Base-by-base conservation (phyloP, 805 yeast species). In the Nakazawaea wickerhamii region DNA sequence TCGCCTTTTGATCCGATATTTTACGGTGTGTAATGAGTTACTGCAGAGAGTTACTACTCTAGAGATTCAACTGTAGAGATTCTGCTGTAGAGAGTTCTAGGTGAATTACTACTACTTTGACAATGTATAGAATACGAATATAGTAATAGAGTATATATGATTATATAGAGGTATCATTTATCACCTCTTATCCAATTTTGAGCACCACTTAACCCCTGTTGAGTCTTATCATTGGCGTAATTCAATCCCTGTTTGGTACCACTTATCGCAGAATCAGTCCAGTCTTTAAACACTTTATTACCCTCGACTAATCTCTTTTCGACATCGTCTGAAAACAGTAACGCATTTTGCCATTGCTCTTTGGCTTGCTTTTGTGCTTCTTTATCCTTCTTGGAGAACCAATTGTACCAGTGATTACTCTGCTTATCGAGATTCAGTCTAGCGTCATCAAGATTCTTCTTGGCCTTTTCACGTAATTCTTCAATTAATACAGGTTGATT, bases 201-300 rank as follows among this genome's bases (percentile, higher is more conserved):
- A 34, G 41, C 42, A 5, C 20, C 35, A 9, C 26, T 27, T n/a
- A 43, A 38, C 1, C 45, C 45, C 4, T 38, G 26, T 33, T 43
- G 45, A n/a, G 45, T 43, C 39, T 43, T 37, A 10, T 43, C 42
- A 28, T 43, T 32, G 30, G 38, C 42, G 28, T 33, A 37, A 26
- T 43, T 27, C 19, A 43, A 43, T 13, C 45, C 45, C 3, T 19
- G 4, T 20, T 38, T 43, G 15, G 45, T 43, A 21, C 42, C 34
- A 22, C 30, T 15, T n/a, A 43, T 37, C 10, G 42, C 42, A 20
- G 38, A 19, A 38, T 43, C 45, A 6, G 45, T 43, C 41, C 38
- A 32, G n/a, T 43, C 27, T 11, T 37, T 43, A 18, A 43, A 37
- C 27, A 30, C 26, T 15, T 32, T 20, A 32, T 43, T 43, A 14